Evolutionary conservation across 2,329 filamentous ascomycete species (phyloP).

Genomic region (Mycocentrospora acerina): DNA sequence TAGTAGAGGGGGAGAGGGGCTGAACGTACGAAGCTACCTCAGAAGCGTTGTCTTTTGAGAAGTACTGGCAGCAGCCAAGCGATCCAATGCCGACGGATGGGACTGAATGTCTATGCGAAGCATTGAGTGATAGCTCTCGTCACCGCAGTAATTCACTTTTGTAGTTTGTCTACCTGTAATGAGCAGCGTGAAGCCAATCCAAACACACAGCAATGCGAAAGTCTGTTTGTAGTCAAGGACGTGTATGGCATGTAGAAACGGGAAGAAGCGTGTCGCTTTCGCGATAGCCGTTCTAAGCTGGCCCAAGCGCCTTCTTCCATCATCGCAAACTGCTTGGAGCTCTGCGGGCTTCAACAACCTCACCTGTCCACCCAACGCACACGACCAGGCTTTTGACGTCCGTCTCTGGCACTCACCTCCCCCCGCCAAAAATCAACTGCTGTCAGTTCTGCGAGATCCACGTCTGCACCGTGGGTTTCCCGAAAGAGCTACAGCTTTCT

Average conservation of each 20-base stretch:
- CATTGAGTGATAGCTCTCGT: too few relatives aligned
- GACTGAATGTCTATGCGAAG: too few relatives aligned
- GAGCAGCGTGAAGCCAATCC: too few relatives aligned
- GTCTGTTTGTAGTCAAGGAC: too few relatives aligned
- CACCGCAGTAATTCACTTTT: too few relatives aligned
- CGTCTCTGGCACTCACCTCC: conserved; percentile 11
- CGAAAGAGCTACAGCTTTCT: conserved; percentile 5
- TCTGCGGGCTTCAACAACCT: conserved; percentile 12
- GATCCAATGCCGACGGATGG: not conserved
- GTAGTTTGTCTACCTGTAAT: too few relatives aligned
- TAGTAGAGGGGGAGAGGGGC: conserved; percentile 33
- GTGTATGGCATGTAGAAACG: too few relatives aligned
- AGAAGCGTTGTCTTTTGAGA: conserved; percentile 22
- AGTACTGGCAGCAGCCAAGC: conserved; percentile 9
- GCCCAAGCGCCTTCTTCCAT: too few relatives aligned
- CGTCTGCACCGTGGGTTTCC: conserved; percentile 40
- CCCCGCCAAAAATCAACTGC: conserved; percentile 8
- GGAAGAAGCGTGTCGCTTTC: not conserved
- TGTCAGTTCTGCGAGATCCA: conserved; percentile 23
- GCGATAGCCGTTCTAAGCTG: not conserved
- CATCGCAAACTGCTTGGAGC: conserved; percentile 4
- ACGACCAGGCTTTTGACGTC: not conserved
- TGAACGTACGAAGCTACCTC: conserved; percentile 4
- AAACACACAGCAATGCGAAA: too few relatives aligned
- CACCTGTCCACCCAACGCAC: conserved; percentile 15